Base-by-base conservation (phyloP, 768 basidiomycete genomes). In the Chiua virens region DNA sequence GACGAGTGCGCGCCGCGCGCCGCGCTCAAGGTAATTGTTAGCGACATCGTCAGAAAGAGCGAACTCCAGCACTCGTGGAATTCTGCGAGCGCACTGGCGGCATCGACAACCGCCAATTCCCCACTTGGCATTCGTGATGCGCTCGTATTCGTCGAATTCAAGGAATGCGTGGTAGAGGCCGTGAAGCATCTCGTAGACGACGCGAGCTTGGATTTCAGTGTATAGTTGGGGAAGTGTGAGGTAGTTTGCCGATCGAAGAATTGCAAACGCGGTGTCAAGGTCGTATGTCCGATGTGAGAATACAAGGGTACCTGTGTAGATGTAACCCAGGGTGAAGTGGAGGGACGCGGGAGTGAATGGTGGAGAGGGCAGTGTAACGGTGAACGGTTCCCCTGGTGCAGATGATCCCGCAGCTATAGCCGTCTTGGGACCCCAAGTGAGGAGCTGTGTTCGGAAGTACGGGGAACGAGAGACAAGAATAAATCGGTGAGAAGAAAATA, bases 261-360 rank as follows among this genome's bases (percentile, higher is more conserved):
- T 92, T 54, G 89, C 82, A 66, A 98, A 92, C 0, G 90, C 89
- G 15, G 94, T 98, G 39, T 85, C 79, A 58, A 98, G 84, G 72
- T 98, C 96, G 70, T 92, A 97, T 1, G 90, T 85, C 14, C 96
- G 79, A 60, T 98, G 89, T 4, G 91, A 93, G 68, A 98, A 97
- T 25, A 87, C 77, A 40, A 98, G 86, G 5, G 93, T 96, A 38
- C 96, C 97, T 5, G 93, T 91, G 64, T 98, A 98, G 41, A 98
- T 83, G 71, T 88, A 98, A 4, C 93, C 93, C 42, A 98, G 80
- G 35, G 92, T 92, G 67, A 98, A 98, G 65, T 96, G 92, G 5
- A 97, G 77, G 0, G 93, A 90, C 1, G 95, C 89, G 0, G 95
- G 92, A 0, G 96, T 96, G 70, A 98, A 98, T 0, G 95, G 94